Evolutionary conservation across 768 basidiomycete species (phyloP).

Genomic region (Trametes maxima): DNA sequence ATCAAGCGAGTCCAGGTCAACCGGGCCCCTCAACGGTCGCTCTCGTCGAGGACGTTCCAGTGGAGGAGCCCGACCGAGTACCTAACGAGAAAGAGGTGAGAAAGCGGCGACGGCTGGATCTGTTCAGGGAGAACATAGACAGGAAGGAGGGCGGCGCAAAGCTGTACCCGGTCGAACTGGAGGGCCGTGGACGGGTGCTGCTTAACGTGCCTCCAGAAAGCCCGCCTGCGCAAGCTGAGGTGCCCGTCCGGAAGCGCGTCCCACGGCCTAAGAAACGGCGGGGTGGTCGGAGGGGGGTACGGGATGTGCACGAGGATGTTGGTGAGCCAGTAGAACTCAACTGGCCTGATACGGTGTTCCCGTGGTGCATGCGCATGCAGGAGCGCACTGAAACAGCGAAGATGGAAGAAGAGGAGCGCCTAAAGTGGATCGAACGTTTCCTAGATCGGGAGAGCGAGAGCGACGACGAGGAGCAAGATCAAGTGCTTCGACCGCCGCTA

Average conservation of each 20-base stretch:
- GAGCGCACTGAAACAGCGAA: conserved; percentile 54
- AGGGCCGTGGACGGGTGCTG: conserved; percentile 72
- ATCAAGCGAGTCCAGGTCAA: conserved; percentile 46
- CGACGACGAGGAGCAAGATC: conserved; percentile 41
- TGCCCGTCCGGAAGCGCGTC: conserved; percentile 40
- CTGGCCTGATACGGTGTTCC: conserved; percentile 80
- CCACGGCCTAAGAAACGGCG: conserved; percentile 54
- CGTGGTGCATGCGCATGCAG: conserved; percentile 69
- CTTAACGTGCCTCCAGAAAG: conserved; percentile 55
- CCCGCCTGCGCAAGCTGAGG: conserved; percentile 32
- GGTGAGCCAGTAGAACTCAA: conserved; percentile 52
- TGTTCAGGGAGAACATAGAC: conserved; percentile 53
- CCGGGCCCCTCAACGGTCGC: conserved; percentile 34
- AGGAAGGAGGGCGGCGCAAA: conserved; percentile 38
- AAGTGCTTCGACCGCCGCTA: conserved; percentile 37
- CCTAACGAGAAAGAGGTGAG: conserved; percentile 58
- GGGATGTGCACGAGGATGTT: conserved; percentile 23
- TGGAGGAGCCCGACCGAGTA: conserved; percentile 17
- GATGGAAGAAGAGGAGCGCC: conserved; percentile 58
- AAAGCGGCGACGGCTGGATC: conserved; percentile 68
- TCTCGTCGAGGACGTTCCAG: conserved; percentile 30
- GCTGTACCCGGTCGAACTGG: conserved; percentile 64
- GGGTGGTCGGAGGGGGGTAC: conserved; percentile 15
- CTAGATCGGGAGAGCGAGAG: conserved; percentile 72
- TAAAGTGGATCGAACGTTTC: conserved; percentile 70